Conservation (phyloP, 345 rosid species). For the Pseudoturritis turrita region DNA sequence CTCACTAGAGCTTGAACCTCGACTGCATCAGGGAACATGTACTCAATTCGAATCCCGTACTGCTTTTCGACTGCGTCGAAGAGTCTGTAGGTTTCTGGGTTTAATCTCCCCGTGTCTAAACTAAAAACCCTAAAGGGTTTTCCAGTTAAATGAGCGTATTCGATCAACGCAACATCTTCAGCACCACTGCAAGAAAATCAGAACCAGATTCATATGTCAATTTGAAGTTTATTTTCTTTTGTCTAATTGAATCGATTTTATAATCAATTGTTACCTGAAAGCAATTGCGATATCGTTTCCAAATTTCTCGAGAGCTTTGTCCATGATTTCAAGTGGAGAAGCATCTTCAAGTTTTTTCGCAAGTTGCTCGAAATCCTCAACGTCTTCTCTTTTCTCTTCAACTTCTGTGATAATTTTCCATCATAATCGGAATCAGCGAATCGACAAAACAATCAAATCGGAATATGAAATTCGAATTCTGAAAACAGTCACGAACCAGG, state of each 20-base stretch:
- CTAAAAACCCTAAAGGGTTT: constrained; percentile 85
- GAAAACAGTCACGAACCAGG: constrained; percentile 43
- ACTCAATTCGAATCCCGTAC: constrained; percentile 73
- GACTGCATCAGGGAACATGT: constrained; percentile 93
- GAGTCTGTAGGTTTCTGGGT: constrained; percentile 73
- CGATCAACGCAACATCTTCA: constrained; percentile 93
- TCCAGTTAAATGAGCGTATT: constrained; percentile 83
- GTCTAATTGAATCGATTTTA: background rate
- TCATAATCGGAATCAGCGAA: background rate
- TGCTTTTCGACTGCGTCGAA: constrained; percentile 76
- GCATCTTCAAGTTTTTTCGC: constrained; percentile 57
- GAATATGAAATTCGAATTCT: background rate
- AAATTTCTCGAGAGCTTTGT: constrained; percentile 79
- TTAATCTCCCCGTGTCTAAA: constrained; percentile 88
- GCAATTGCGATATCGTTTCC: constrained; percentile 89
- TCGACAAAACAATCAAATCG: background rate
- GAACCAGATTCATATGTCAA: background rate
- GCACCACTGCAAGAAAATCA: constrained; percentile 64
- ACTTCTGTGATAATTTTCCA: constrained; percentile 41
- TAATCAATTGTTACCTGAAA: constrained; percentile 54
- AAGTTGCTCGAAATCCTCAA: constrained; percentile 55
- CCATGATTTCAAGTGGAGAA: constrained; percentile 88
- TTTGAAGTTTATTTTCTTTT: background rate
- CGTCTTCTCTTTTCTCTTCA: constrained; percentile 46
- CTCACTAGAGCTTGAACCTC: constrained; percentile 92